Base-by-base conservation (phyloP, 352 stramenopile species). In the Saprolegnia parasitica region DNA sequence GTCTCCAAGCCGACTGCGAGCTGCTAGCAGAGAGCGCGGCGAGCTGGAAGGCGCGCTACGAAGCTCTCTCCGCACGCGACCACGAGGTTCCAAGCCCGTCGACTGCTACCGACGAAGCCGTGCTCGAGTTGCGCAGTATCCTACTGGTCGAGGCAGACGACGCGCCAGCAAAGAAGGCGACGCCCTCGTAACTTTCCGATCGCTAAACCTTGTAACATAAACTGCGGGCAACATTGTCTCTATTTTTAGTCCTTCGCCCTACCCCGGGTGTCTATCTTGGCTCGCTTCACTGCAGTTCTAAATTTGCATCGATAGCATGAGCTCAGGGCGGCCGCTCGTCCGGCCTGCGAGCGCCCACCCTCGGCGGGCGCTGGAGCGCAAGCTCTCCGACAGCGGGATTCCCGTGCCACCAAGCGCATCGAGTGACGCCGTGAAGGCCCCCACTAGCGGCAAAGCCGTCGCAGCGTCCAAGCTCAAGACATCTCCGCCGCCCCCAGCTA, bases 1-100 rank as follows among this genome's bases (percentile, higher is more conserved):
- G 58, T 10, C 40, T 67, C 21, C 52, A 67, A 32, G 35, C 49
- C 39, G 58, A 67, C 42, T 67, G 58, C 24, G 58, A 67, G 54
- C 37, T 32, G 10, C n/a, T 67, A 20, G 58, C 58, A 10, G 58
- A 67, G 13, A 67, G 56, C 13, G 58, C 58, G 24, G 49, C 50
- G 21, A 42, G 50, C 4, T 67, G 58, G 58, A 67, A 67, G 40
- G 13, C 20, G 11, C 20, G 50, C 40, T 67, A 67, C 37, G 58
- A 55, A 20, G 40, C 18, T 5, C 21, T 67, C 35, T 13, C 6
- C 35, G 58, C 58, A 20, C 39, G 42, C 13, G 3, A 49, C 42
- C 13, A n/a, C 42, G 42, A 49, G 8, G 8, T 1, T n/a, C 42
- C 42, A 8, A n/a, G 13, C 11, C 42, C 42, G 10, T 49, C 42